phyloP scores from a whole-genome alignment of 1,139 yeast genomes.

The Hyphopichia fennica region DNA sequence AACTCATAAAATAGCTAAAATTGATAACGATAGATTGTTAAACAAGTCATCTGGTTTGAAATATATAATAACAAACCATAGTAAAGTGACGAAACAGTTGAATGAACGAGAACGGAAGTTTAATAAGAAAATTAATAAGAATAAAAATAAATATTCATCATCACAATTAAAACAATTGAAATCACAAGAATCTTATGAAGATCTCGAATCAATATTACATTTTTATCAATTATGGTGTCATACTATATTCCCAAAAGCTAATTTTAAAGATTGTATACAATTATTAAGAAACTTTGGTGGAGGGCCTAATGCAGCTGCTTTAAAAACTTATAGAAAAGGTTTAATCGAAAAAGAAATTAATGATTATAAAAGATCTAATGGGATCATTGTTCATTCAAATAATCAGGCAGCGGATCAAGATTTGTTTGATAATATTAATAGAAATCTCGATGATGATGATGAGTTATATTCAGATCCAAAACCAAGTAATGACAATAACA shows the following conservation, averaged over 20 bases:
- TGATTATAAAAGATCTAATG: slow-evolving; percentile 3
- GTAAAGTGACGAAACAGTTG: slow-evolving; percentile 29
- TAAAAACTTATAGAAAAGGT: slow-evolving; percentile 37
- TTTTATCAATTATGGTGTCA: slow-evolving; percentile 88
- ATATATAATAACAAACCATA: slow-evolving; percentile 41
- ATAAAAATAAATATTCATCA: slow-evolving; percentile 2
- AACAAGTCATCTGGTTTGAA: slow-evolving; percentile 48
- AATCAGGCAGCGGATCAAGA: background rate
- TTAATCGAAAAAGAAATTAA: slow-evolving; percentile 27
- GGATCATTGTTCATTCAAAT: slow-evolving; percentile 3
- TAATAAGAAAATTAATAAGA: slow-evolving; percentile 13
- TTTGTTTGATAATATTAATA: slow-evolving; percentile 6
- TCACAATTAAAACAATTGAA: slow-evolving; percentile 19
- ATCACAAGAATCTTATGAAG: slow-evolving; percentile 42
- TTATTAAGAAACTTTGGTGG: slow-evolving; percentile 32
- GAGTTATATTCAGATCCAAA: slow-evolving; percentile 4
- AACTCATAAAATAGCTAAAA: slow-evolving; percentile 33
- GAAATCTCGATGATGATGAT: slow-evolving; percentile 1
- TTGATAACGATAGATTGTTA: slow-evolving; percentile 52
- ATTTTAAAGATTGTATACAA: slow-evolving; percentile 59
- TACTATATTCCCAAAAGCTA: slow-evolving; percentile 74
- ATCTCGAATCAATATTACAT: slow-evolving; percentile 49
- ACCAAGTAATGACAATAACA: background rate
- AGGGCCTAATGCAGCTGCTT: slow-evolving; percentile 27
- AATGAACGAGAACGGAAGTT: slow-evolving; percentile 29